Evolutionary conservation across 2,329 filamentous ascomycete species (phyloP).

Genomic region (Trichoderma simmonsii): DNA sequence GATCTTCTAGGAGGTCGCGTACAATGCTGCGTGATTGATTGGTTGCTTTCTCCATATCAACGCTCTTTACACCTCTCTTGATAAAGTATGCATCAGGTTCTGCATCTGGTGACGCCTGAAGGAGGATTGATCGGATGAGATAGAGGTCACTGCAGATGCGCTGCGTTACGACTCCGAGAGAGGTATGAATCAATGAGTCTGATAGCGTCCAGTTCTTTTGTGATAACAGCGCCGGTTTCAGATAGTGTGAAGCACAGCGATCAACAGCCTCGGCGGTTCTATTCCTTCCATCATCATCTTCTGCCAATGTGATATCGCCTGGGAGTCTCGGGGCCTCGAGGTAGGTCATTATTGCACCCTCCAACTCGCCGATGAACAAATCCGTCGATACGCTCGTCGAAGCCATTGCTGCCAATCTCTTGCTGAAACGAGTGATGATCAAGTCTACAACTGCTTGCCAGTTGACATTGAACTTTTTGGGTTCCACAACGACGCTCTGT

Average conservation of each 20-base stretch:
- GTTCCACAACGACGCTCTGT: conserved; percentile 37
- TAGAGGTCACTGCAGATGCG: conserved; percentile 19
- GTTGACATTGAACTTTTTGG: conserved; percentile 39
- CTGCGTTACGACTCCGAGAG: conserved; percentile 5
- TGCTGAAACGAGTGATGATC: conserved; percentile 60
- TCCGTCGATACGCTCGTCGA: conserved; percentile 26
- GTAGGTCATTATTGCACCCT: conserved; percentile 37
- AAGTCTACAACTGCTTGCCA: conserved; percentile 68
- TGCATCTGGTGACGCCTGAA: conserved; percentile 20
- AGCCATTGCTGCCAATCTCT: conserved; percentile 47
- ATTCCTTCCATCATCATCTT: conserved; percentile 30
- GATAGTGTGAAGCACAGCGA: conserved; percentile 38
- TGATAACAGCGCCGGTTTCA: background rate
- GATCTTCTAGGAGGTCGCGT: conserved; percentile 41
- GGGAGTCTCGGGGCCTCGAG: conserved; percentile 33
- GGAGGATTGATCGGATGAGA: conserved; percentile 23
- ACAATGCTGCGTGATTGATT: conserved; percentile 23
- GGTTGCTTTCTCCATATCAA: conserved; percentile 21
- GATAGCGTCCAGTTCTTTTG: conserved; percentile 8
- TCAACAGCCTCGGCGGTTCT: conserved; percentile 38
- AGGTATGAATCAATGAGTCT: conserved; percentile 18
- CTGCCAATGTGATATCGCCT: conserved; percentile 21
- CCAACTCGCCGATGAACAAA: conserved; percentile 36
- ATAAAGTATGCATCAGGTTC: conserved; percentile 13
- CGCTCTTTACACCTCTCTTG: background rate